Conservation (phyloP, 441 rosid genomes). For the Viola pubescens region DNA sequence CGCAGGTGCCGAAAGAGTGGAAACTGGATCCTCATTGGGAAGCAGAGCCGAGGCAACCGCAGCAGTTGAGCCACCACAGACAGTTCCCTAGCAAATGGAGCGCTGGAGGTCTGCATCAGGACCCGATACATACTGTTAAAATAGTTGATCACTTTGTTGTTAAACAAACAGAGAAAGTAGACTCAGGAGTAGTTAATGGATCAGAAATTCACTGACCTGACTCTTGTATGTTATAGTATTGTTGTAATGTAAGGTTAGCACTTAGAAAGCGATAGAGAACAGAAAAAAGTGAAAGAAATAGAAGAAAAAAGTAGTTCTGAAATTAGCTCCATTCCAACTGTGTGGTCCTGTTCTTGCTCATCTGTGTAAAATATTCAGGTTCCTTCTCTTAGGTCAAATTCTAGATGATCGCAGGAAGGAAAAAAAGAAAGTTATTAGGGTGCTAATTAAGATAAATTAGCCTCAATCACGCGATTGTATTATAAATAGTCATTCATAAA, state of each 20-base stretch:
- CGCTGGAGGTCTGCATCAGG: slow-evolving; percentile 50
- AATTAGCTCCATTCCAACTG: no score
- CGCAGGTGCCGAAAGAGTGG: slow-evolving; percentile 97
- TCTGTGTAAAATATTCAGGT: no score
- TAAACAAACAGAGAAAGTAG: slow-evolving; percentile 33
- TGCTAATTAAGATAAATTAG: no score
- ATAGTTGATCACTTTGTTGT: slow-evolving; percentile 73
- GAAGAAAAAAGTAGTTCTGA: background rate
- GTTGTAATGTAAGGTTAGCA: slow-evolving; percentile 15
- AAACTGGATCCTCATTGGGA: slow-evolving; percentile 90
- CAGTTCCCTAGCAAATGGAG: slow-evolving; percentile 88
- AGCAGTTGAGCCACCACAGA: slow-evolving; percentile 56
- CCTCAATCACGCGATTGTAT: no score
- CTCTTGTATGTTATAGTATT: slow-evolving; percentile 19
- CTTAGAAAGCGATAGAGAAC: slow-evolving; percentile 15
- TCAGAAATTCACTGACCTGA: slow-evolving; percentile 34
- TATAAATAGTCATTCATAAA: no score
- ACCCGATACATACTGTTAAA: slow-evolving; percentile 72
- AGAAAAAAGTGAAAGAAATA: slow-evolving; percentile 1
- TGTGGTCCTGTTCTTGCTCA: no score
- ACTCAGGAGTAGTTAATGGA: slow-evolving; percentile 27
- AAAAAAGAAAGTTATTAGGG: no score
- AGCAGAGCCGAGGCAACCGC: slow-evolving; percentile 49
- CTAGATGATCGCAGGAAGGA: no score
- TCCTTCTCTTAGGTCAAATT: no score